Base-by-base conservation (phyloP, 495 filamentous ascomycete genomes). In the Penicillium psychrofluorescens region DNA sequence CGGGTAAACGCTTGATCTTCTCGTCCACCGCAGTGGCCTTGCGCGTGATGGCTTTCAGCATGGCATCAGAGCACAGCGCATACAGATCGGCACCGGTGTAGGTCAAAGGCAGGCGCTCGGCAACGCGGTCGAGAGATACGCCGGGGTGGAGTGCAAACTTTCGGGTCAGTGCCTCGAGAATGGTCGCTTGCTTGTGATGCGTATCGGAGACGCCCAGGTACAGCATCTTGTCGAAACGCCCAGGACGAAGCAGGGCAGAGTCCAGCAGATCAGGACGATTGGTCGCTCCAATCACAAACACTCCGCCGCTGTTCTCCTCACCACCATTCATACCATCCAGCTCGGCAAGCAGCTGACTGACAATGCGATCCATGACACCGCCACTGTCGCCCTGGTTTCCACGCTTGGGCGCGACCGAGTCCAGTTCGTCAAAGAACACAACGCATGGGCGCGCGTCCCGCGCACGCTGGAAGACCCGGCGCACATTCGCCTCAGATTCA, bases 331-430 rank as follows among this genome's bases (percentile, higher is more conserved):
- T 98, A 15, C 92, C 92, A 57, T 98, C 92, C 15, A 98, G 71
- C 65, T 98, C 92, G 0, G 92, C 92, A 6, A 98, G 76, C 32
- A 98, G 71, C 73, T 98, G 92, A 56, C 83, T 89, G 36, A 99
- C 92, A 51, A 99, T 97, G 48, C 92, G 83, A 64, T 99, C 92
- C 94, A 97, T 99, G 30, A 99, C 92, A 62, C 92, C 92, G 37
- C 94, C 94, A 44, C 88, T 95, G 61, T 99, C 92, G 36, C 92
- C 92, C 62, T 98, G 92, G 56, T 99, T 97, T 13, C 92, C 92
- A 56, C 92, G 73, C 71, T 99, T 99, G 1, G 92, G 92, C 11
- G 92, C 92, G 8, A 99, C 94, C 1, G 89, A 95, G 55, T 99
- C 92, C 53, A 99, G 61, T 65, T 99, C 92, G 52, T 99, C 92